A percentile compares a stretch with the other conserved stretches of the same genome.
phyloP scores from a whole-genome alignment of 345 rosid species.

The Stellera chamaejasme region DNA sequence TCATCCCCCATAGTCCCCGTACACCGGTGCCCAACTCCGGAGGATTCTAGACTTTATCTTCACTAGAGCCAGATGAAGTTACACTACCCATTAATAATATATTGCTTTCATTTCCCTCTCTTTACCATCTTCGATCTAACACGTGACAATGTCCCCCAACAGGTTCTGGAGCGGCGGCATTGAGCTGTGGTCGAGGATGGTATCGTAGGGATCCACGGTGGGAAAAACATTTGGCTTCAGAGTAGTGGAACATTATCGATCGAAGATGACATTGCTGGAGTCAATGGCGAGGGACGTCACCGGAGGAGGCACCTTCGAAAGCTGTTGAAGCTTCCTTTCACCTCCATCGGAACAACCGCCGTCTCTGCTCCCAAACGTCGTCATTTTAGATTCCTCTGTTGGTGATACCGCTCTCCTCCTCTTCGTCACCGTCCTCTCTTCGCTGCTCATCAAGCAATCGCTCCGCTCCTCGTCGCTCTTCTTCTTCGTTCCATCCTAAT shows the following conservation, averaged over 20 bases:
- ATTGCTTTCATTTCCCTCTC: neutral
- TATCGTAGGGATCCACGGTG: constrained; percentile 66
- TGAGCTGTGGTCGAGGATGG: constrained; percentile 89
- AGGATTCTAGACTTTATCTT: constrained; percentile 51
- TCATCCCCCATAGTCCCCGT: constrained; percentile 24
- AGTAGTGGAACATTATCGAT: constrained; percentile 59
- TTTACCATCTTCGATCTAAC: neutral
- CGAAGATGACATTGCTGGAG: constrained; percentile 59
- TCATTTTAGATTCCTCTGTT: no score
- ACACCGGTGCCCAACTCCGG: neutral
- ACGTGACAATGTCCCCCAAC: constrained; percentile 17
- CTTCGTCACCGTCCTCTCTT: no score
- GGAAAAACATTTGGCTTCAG: constrained; percentile 65
- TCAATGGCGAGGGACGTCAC: constrained; percentile 50
- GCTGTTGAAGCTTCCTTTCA: constrained; percentile 58
- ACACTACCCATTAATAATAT: constrained; percentile 74
- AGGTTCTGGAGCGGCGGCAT: constrained; percentile 80
- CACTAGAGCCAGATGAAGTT: constrained; percentile 62
- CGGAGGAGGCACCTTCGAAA: constrained; percentile 40
- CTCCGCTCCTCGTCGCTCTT: no score
- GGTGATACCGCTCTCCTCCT: no score
- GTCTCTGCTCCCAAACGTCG: no score
- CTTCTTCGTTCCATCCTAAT: no score
- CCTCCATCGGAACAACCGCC: no score
- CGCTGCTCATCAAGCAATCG: no score